These are phyloP conservation scores for Neurospora sp. DNA, from an alignment of 495 filamentous ascomycete species.

Conservation along the genomic window DNA sequence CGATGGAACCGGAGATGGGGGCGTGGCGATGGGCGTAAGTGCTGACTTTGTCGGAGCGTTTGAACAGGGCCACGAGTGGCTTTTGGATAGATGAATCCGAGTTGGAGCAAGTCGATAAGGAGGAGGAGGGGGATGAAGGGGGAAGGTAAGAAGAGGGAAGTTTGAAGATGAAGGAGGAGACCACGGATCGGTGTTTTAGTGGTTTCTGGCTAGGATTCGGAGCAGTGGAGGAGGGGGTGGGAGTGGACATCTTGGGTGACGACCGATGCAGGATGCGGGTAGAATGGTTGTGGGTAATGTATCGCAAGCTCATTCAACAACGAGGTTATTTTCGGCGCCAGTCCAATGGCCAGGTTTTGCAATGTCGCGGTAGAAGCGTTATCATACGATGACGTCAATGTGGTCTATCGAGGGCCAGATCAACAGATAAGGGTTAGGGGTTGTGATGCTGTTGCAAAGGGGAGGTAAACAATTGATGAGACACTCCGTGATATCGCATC, in stretches of 20 bases:
- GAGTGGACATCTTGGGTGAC: neutral
- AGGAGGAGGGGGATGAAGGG: neutral
- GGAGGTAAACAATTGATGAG: neutral
- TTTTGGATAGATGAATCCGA: neutral
- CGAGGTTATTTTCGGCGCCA: neutral
- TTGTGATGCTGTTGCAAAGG: neutral
- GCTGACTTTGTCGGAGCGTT: conserved; percentile 44
- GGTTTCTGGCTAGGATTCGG: neutral
- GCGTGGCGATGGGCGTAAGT: conserved; percentile 50
- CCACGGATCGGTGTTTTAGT: conserved; percentile 35
- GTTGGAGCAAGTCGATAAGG: conserved; percentile 4
- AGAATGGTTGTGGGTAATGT: neutral
- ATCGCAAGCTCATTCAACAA: neutral
- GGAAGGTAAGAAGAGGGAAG: neutral
- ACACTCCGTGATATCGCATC: neutral
- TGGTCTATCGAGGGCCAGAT: neutral
- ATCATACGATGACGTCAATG: neutral
- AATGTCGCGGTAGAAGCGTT: neutral
- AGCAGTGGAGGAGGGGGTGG: neutral
- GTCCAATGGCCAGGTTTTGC: neutral
- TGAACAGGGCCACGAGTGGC: conserved; percentile 46
- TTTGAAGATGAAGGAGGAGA: conserved; percentile 48
- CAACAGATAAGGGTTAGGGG: neutral
- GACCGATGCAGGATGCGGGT: neutral
- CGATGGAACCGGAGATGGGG: conserved; percentile 52